phyloP scores from a whole-genome alignment of 1,284 basidiomycete species.

The Cryptococcus sp. region DNA sequence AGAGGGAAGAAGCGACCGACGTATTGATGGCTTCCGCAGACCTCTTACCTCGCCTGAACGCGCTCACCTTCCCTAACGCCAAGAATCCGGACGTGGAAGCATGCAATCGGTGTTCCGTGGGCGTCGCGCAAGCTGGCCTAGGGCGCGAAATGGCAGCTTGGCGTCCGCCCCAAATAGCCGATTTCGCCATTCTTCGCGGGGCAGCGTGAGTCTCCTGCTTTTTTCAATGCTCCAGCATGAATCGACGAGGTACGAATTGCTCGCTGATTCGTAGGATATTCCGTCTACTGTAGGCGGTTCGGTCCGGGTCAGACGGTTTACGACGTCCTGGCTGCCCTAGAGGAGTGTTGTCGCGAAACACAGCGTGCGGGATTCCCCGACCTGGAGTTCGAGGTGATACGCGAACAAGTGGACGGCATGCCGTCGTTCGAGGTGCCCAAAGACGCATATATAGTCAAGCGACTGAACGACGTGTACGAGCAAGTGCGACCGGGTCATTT shows the following conservation, averaged over 20 bases:
- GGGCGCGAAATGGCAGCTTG: conserved; percentile 17
- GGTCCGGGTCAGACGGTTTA: conserved; percentile 19
- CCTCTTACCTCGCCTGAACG: conserved; percentile 14
- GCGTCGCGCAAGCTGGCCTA: conserved; percentile 12
- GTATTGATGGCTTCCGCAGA: conserved; percentile 15
- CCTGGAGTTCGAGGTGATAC: conserved; percentile 13
- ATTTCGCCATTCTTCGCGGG: conserved; percentile 15
- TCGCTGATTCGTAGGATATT: not conserved
- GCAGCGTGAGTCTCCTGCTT: conserved; percentile 13
- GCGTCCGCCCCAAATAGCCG: conserved; percentile 22
- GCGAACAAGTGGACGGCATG: conserved; percentile 14
- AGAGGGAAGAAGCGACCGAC: conserved; percentile 19
- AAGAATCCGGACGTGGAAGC: conserved; percentile 14
- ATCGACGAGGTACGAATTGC: no score
- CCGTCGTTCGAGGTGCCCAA: conserved; percentile 20
- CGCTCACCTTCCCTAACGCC: conserved; percentile 15
- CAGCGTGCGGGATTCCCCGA: conserved; percentile 7
- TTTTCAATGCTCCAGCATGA: no score
- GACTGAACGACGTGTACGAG: conserved; percentile 15
- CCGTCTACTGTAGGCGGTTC: conserved; percentile 8
- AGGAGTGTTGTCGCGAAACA: conserved; percentile 13
- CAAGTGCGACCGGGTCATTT: conserved; percentile 12
- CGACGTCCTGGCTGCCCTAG: conserved; percentile 12
- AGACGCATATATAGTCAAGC: conserved; percentile 17
- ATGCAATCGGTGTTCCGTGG: conserved; percentile 20